Base-by-base conservation (phyloP, 192 early-diverging fungal species). In the Coemansia brasiliensis region DNA sequence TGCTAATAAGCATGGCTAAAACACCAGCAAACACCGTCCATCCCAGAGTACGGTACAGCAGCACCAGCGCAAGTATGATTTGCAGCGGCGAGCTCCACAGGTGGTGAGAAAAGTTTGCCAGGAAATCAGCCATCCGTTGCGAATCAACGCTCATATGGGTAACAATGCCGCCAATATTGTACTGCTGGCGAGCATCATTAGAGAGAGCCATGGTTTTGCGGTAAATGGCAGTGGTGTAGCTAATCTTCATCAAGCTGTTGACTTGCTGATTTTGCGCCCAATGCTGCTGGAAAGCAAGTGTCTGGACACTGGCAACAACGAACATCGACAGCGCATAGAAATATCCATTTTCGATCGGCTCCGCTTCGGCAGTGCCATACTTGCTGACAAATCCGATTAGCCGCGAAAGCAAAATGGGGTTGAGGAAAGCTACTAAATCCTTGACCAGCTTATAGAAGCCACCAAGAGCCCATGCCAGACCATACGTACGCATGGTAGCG, bases 221-320 rank as follows among this genome's bases (percentile, higher is more conserved):
- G 69, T 96, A 98, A 43, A 98, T 90, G 18, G 93, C 88, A 0
- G 96, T 90, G 24, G 90, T 85, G 55, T 92, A 74, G 37, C 88
- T 90, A 8, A 90, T 83, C 50, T 87, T 86, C 32, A 91, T 79
- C 52, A 88, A 82, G 84, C 93, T 89, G 51, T 92, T 92, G n/a
- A 87, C 86, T 13, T 83, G 76, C 62, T 91, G 84, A 61, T 90
- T 92, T 48, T 89, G 82, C 53, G 90, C 87, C 77, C 96, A 96
- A 79, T 96, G 96, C 63, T 95, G 94, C 70, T 96, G 92, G 52
- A 94, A 82, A 3, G 95, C 80, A 38, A 89, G 72, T 1, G 92
- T 92, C 69, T 98, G 94, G 5, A 83, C 61, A 15, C 92, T 58
- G 61, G 92, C 91, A 29, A 88, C 85, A 4, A 83, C 16, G 51